These are phyloP conservation scores for Daldinia vernicosa DNA, from an alignment of 495 filamentous ascomycete genomes.

Conservation along the genomic window DNA sequence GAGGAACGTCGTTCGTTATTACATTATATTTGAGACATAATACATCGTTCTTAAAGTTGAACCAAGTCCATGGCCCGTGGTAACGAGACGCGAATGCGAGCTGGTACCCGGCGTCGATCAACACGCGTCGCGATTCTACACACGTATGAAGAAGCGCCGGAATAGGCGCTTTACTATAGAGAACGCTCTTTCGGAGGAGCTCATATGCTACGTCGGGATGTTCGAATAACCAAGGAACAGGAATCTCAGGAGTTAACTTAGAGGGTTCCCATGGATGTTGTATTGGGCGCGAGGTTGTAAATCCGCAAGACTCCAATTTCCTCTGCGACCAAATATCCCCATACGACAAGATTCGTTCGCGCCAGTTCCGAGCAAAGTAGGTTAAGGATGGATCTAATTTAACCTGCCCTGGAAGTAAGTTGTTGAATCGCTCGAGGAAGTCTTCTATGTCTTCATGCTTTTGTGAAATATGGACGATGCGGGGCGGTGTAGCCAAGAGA, in stretches of 20 bases:
- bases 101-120: conserved; percentile 29
- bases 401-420: not conserved
- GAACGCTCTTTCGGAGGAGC: conserved; percentile 1
- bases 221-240: conserved; percentile 6
- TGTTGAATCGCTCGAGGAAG: not conserved
- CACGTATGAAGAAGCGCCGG: conserved; percentile 36
- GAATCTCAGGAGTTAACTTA: not conserved
- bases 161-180: conserved; percentile 33
- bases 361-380: conserved; percentile 12
- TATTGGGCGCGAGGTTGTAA: not conserved
- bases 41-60: conserved; percentile 27
- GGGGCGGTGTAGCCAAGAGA: conserved; percentile 28
- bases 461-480: conserved; percentile 16
- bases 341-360: not conserved
- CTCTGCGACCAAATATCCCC: not conserved
- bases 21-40: not conserved
- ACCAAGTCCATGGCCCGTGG: conserved; percentile 31
- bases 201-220: not conserved
- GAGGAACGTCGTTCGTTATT: fast-evolving
- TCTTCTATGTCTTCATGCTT: not conserved
- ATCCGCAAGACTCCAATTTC: conserved; percentile 5
- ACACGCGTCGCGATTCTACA: conserved; percentile 22
- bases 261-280: conserved; percentile 1
- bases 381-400: conserved; percentile 5
- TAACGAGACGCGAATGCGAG: conserved; percentile 30